Base-by-base conservation (phyloP, 108 stramenopile genomes). In the Conticribra guillardii region DNA sequence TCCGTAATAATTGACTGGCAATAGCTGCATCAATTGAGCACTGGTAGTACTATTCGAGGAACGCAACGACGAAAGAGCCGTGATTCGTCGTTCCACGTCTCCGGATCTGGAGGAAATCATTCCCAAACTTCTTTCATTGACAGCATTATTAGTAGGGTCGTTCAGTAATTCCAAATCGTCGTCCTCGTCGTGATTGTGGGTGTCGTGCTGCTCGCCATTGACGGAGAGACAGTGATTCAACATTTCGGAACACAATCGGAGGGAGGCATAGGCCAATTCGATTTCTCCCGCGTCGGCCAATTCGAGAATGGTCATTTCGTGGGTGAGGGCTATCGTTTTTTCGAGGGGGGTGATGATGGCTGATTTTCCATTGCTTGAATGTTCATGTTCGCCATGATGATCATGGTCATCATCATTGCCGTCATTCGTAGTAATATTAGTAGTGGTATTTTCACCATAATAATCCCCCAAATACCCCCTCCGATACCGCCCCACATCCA, bases 231-330 rank as follows among this genome's bases (percentile, higher is more conserved):
- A 27, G n/a, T 37, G 55, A 66, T 82, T 66, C 31, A 85, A 28
- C 60, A 76, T 33, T 9, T 57, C 56, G 17, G 80, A 76, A 23
- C 70, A 71, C 44, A 83, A 28, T 19, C 82, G 53, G 19, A 81
- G 51, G 2, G 76, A 46, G 5, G 82, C 82, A 50, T 83, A 85
- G 5, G 87, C 87, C 5, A 87, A 33, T 30, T 85, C 84, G 26
- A 69, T 49, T 24, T 87, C 87, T 1, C 68, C 71, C 0, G 23
- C 29, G 9, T 80, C 84, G 1, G 82, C 87, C 60, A 85, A 31
- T 71, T 87, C 87, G 15, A 87, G 41, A 46, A 87, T 81, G 15
- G 87, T 69, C 75, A 85, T 83, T 71, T 85, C 84, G 53, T 87
- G 87, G 21, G 76, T 71, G 17, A 74, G 31, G 3, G 86, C 79